Base-by-base conservation (phyloP, 495 filamentous ascomycete species). In the Xylaria venustula region DNA sequence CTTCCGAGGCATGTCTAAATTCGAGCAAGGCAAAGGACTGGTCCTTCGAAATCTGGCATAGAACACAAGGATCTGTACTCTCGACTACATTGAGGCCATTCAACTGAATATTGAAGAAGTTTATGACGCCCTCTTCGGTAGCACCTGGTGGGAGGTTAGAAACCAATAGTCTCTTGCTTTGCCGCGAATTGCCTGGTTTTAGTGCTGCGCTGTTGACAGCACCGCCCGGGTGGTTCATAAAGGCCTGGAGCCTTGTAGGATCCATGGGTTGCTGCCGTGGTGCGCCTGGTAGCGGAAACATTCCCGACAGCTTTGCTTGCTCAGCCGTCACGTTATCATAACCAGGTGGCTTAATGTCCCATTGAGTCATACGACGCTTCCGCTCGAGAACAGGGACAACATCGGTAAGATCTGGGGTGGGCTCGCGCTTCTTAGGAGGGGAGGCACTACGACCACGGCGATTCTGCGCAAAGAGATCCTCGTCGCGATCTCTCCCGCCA, bases 301-400 rank as follows among this genome's bases (percentile, higher is more conserved):
- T 97, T 76, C 91, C 91, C n/a, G 94, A 99, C 34, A 99, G 83
- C 81, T 99, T 99, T 25, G 94, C 95, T 72, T 98, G 95, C 73
- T 99, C 94, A 23, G 94, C 95, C 12, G 95, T 97, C 61, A 99
- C 94, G 77, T 96, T 97, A 74, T 98, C 94, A 68, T 99, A 99
- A 28, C 94, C 93, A 20, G 91, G 91, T 12, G 94, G 94, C 79
- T 98, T 99, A 73, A 99, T 96, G 72, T 99, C 94, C 94, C 94
- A 99, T 73, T 98, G 96, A 28, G 92, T 97, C 79, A 98, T 76
- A 54, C 94, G 87, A 65, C 94, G 87, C 81, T 90, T 92, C 57
- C 93, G 87, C 65, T 91, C 86, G 54, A 90, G 78, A 54, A 99
- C 79, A 8, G 91, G 84, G 25, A 86, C 78, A 59, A 91, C 79